These are phyloP conservation scores for Sindora glabra DNA, from an alignment of 306 rosid genomes.

Conservation along the genomic window DNA sequence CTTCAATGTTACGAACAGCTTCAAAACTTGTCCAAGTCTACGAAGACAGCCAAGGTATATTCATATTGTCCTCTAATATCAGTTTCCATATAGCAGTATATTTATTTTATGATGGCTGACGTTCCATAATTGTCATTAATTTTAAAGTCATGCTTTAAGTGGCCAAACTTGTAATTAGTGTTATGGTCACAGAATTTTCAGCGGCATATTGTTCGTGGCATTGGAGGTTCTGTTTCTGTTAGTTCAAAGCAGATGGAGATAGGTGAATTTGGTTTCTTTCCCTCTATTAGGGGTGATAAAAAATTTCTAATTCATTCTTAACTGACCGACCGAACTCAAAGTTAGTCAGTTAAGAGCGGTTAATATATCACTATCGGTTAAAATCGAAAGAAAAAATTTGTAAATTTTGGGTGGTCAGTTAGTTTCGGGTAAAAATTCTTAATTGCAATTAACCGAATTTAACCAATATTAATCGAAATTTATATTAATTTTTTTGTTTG, in stretches of 20 bases:
- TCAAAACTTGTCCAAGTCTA: conserved; percentile 64
- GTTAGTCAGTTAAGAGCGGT: too few relatives aligned
- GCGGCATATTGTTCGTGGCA: conserved; percentile 72
- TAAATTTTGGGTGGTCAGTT: too few relatives aligned
- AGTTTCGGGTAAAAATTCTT: too few relatives aligned
- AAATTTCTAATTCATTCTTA: too few relatives aligned
- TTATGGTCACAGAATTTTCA: conserved; percentile 64
- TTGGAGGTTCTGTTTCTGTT: conserved; percentile 55
- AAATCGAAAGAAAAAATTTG: too few relatives aligned
- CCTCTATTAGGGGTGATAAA: conserved; percentile 1
- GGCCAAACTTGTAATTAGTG: conserved; percentile 9
- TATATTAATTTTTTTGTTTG: too few relatives aligned
- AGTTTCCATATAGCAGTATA: neutral
- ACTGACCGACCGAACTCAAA: too few relatives aligned
- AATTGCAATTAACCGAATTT: too few relatives aligned
- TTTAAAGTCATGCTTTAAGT: neutral
- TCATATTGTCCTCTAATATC: neutral
- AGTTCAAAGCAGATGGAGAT: conserved; percentile 84
- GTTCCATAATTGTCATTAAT: neutral
- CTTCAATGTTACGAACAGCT: conserved; percentile 66
- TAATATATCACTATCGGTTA: too few relatives aligned
- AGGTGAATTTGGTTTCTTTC: conserved; percentile 37
- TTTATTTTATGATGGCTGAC: neutral
- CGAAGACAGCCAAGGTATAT: conserved; percentile 72
- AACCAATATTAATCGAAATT: too few relatives aligned